Base-by-base conservation (phyloP, 495 filamentous ascomycete species). In the Aspergillus ellipticus region DNA sequence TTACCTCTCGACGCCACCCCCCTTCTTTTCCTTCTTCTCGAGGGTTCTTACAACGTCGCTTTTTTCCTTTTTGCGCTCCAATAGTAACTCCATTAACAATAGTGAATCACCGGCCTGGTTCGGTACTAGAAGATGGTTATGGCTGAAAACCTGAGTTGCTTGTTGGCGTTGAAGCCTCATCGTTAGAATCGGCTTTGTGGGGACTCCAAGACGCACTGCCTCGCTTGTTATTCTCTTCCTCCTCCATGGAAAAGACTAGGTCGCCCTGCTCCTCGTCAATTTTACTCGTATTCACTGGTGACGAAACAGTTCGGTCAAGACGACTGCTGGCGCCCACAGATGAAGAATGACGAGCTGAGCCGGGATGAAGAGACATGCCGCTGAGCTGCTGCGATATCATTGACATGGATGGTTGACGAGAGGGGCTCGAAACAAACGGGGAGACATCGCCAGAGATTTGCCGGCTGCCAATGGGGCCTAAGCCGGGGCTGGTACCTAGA, bases 191-290 rank as follows among this genome's bases (percentile, higher is more conserved):
- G 2, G 61, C 29, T 41, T 66, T 66, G 35, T 46, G 35, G 7
- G 51, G 49, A 46, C 42, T 60, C 69, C 70, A 75, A 8, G 71
- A 68, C 6, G 63, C 59, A 51, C 72, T 73, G 54, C 60, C 73
- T 47, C 74, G 71, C 59, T 78, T 78, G 62, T 74, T 74, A 35
- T 71, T 74, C 42, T 76, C 75, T 53, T 89, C 87, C 53, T 89
- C 88, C 61, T 90, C 88, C 87, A 92, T 90, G 31, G 79, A 84
- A 56, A 92, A 92, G n/a, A 91, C 87, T 48, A 89, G 79, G 22
- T 89, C 83, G 17, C 80, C 74, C 51, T 88, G 71, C 48, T 77
- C 84, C 60, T 92, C 88, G 47, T 89, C 88, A 60, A 91, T 90
- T 29, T 84, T 86, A 46, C 80, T 87, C 1, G 84, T 85, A 31